Base-by-base conservation (phyloP, 768 basidiomycete genomes). In the Psilocybe sp. region DNA sequence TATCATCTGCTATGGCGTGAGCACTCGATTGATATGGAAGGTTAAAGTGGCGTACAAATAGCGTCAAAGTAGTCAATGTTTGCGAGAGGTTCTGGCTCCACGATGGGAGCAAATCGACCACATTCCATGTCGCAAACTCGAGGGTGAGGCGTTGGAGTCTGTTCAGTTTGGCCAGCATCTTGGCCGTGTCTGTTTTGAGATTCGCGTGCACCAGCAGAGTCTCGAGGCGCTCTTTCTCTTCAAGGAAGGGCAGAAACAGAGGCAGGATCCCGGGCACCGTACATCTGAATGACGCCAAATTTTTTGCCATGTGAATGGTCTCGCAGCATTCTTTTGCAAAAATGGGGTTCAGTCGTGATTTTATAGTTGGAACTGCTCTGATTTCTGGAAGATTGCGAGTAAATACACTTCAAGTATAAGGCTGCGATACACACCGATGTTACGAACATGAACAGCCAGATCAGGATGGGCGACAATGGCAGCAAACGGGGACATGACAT, bases 401-500 rank as follows among this genome's bases (percentile, higher is more conserved):
- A 23, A 5, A 18, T 16, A 23, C 9, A 13, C 18, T 44, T 3
- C 4, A 18, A 44, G 16, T 9, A 42, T 33, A 45, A 33, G 18
- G 16, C 11, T 12, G 10, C 9, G 13, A 19, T 16, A 44, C 34
- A 49, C 49, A 84, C 84, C 83, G 50, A 88, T 77, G 57, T 67
- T 72, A 32, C 77, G 78, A 19, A 87, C 83, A 57, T 87, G 79
- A 4, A 77, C 66, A 12, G 76, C 80, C 45, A 85, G 68, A 40
- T 75, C 65, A 13, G 74, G 75, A 58, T 82, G 84, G 4, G 71
- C 63, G 9, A 74, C 56, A 18, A 90, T 63, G 3, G 80, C 73
- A 12, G 78, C 73, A 59, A 90, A 91, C 0, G 88, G 82, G 0
- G 85, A 82, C 46, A 73, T 66, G 4, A 79, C 54, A 71, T 80